Base-by-base conservation (phyloP, 352 stramenopile species). In the Globisporangium irregulare region DNA sequence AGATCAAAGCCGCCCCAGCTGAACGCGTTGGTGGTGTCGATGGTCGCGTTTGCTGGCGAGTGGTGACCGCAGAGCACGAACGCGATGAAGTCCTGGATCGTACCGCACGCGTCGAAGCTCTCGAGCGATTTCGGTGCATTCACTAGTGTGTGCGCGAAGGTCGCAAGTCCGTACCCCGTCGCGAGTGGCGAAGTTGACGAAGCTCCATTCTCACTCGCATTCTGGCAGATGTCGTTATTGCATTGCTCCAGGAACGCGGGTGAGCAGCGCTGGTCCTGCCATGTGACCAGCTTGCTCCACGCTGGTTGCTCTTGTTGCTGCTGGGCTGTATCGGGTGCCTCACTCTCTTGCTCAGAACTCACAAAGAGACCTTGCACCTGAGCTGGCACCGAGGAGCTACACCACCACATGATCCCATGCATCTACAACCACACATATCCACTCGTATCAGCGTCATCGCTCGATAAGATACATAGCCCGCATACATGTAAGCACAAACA, bases 351-450 rank as follows among this genome's bases (percentile, higher is more conserved):
- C 14, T 38, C 38, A 27, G 14, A 43, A 38, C 24, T 46, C 34
- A 59, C 50, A 15, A 86, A 67, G 20, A 89, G 77, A 29, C 62
- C 64, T 56, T 74, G 66, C 8, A 74, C 67, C 22, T 67, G 62
- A 0, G 70, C 67, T 12, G 70, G 38, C 25, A 90, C 80, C 0
- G 73, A 71, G 2, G 71, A 77, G 27, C 80, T 80, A 34, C 74
- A 79, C 87, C 87, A 95, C 87, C 87, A 95, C 51, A 93, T 71
- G 56, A 95, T 93, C 6, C 87, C 87, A 57, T 95, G 87, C 87
- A 95, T 95, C 86, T 95, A 69, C 34, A 15, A 2, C 2, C 6
- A 22, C 43, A 27, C 14, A 15, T 14, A 46, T 15, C 12, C 12
- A 46, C 12, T 46, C 38, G 12, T 18, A 14, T 46, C 38, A 46